phyloP scores from a whole-genome alignment of 306 rosid genomes.

The Quercus engelmannii region DNA sequence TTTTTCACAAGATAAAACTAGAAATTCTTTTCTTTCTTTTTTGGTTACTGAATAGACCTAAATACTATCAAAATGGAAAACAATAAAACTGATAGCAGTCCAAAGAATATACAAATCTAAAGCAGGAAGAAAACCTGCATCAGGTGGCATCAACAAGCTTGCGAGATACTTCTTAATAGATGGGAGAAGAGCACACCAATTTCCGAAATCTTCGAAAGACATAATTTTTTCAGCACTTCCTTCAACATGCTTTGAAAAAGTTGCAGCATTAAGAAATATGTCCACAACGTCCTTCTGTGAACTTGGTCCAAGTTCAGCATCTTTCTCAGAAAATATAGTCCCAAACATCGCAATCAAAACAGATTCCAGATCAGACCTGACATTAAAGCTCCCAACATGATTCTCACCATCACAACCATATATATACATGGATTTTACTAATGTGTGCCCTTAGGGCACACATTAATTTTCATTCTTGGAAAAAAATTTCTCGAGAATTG shows the following conservation, averaged over 20 bases:
- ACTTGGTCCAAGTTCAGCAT: conserved; percentile 43
- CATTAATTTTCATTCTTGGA: no score
- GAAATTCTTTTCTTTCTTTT: no score
- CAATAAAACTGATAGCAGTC: neutral
- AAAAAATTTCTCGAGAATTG: no score
- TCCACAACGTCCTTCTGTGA: conserved; percentile 43
- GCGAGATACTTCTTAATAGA: conserved; percentile 80
- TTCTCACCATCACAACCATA: conserved; percentile 22
- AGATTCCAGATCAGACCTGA: conserved; percentile 82
- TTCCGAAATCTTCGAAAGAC: conserved; percentile 78
- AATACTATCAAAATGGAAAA: neutral
- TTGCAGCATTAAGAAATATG: conserved; percentile 66
- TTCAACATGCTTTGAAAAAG: conserved; percentile 45
- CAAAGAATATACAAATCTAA: conserved; percentile 9
- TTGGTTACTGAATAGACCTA: no score
- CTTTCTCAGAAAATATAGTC: conserved; percentile 35
- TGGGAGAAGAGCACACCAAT: conserved; percentile 75
- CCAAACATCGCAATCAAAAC: conserved; percentile 52
- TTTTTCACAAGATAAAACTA: no score
- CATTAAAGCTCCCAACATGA: conserved; percentile 29
- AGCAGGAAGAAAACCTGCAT: conserved; percentile 45
- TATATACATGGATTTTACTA: no score
- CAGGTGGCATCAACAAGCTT: conserved; percentile 67
- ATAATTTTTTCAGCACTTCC: conserved; percentile 39
- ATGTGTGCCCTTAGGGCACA: no score